Percentiles rank a stretch among this genome's conserved stretches.
These are phyloP conservation scores for Phylloporus rhodoxanthus DNA, from an alignment of 768 basidiomycete species.

Conservation along the genomic window DNA sequence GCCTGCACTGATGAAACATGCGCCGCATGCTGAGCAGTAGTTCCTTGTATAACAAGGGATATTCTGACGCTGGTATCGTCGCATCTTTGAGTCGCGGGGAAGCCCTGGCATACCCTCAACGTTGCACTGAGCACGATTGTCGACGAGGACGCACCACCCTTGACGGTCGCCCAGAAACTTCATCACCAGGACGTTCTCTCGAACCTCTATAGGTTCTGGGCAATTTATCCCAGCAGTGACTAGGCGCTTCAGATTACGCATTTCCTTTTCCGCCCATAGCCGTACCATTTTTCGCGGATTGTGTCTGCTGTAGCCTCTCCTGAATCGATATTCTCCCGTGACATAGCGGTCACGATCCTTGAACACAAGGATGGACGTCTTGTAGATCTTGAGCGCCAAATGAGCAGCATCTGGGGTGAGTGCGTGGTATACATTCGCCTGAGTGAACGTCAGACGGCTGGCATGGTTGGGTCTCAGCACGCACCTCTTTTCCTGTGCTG, in stretches of 20 bases:
- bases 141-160: slow-evolving; percentile 58
- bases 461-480: slow-evolving; percentile 8
- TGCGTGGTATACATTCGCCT: slow-evolving; percentile 98
- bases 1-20: slow-evolving; percentile 85
- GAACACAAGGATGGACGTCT: slow-evolving; percentile 96
- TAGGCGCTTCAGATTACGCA: slow-evolving; percentile 89
- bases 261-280: slow-evolving; percentile 98
- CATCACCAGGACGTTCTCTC: slow-evolving; percentile 98
- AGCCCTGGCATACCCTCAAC: slow-evolving; percentile 48
- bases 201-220: slow-evolving; percentile 86
- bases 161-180: slow-evolving; percentile 76
- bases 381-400: slow-evolving; percentile 95
- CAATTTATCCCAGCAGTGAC: slow-evolving; percentile 77
- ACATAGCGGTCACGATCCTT: slow-evolving; percentile 98
- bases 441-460: slow-evolving; percentile 6
- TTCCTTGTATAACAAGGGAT: slow-evolving; percentile 66
- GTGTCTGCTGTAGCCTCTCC: slow-evolving; percentile 77
- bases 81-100: slow-evolving; percentile 95
- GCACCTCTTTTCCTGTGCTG: slow-evolving; percentile 95
- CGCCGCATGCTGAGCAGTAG: slow-evolving; percentile 72
- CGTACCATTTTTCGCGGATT: slow-evolving; percentile 99
- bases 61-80: slow-evolving; percentile 42
- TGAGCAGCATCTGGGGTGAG: slow-evolving; percentile 49
- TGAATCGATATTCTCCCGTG: slow-evolving; percentile 92
- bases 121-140: not conserved